phyloP scores from a whole-genome alignment of 2,329 filamentous ascomycete species.

The Aspergillus costaricaensis region DNA sequence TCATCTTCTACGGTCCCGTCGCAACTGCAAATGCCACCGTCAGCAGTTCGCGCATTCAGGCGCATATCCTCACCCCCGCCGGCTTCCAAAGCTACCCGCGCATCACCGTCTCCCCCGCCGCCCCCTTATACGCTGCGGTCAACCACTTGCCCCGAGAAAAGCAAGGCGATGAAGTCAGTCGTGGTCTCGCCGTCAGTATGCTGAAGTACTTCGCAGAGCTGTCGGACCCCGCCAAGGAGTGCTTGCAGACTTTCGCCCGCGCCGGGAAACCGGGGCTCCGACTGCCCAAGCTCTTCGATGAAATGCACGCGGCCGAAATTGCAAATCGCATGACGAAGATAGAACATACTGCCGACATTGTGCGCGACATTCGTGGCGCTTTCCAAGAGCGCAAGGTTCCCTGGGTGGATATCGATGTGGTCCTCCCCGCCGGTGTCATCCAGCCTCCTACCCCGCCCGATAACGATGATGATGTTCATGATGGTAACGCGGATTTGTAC shows the following conservation, averaged over 20 bases:
- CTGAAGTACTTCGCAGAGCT: constrained; percentile 94
- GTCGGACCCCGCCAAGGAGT: constrained; percentile 71
- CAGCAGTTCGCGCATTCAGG: constrained; percentile 90
- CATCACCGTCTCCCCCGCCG: constrained; percentile 89
- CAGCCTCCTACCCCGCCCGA: constrained; percentile 61
- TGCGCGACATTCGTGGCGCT: constrained; percentile 71
- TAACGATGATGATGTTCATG: constrained; percentile 64
- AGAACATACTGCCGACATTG: constrained; percentile 72
- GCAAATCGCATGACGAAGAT: constrained; percentile 81
- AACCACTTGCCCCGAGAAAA: constrained; percentile 87
- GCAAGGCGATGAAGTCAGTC: constrained; percentile 91
- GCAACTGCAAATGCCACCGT: constrained; percentile 83
- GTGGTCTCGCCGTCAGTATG: constrained; percentile 86
- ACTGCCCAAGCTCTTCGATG: constrained; percentile 73
- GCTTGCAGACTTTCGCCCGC: constrained; percentile 60
- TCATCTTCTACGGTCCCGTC: constrained; percentile 90
- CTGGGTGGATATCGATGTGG: constrained; percentile 84
- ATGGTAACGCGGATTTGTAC: constrained; percentile 54
- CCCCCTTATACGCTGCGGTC: constrained; percentile 86
- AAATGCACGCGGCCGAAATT: constrained; percentile 89
- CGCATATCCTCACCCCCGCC: constrained; percentile 86
- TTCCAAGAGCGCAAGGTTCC: constrained; percentile 79
- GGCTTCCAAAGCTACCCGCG: constrained; percentile 88
- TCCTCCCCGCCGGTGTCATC: constrained; percentile 77
- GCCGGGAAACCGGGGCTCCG: constrained; percentile 60